A percentile compares a stretch with the other conserved stretches of the same genome.
These are phyloP conservation scores for Penicillium palitans DNA, from an alignment of 2,329 filamentous ascomycete species.

Conservation along the genomic window DNA sequence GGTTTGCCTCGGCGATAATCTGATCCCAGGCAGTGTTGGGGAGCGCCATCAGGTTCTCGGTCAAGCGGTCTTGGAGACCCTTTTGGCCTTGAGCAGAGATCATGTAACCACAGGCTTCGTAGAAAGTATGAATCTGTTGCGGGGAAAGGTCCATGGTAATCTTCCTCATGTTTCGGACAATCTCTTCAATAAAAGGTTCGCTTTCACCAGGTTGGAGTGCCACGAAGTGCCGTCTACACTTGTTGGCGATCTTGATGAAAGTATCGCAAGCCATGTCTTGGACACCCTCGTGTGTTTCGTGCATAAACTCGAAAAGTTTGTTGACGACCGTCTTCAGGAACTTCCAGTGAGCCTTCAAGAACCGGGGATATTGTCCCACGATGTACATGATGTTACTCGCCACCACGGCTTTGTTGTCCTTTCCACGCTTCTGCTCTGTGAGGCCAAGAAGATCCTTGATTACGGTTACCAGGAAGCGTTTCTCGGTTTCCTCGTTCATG, in stretches of 20 bases:
- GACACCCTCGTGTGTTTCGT: slow-evolving; percentile 97
- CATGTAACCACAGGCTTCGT: slow-evolving; percentile 99
- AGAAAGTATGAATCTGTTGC: slow-evolving; percentile 98
- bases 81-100: slow-evolving; percentile 97
- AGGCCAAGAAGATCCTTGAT: slow-evolving; percentile 97
- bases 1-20: slow-evolving; percentile 85
- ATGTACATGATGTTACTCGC: slow-evolving; percentile 99
- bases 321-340: slow-evolving; percentile 99
- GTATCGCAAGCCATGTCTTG: slow-evolving; percentile 99
- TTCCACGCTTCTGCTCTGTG: slow-evolving; percentile 98
- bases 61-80: slow-evolving; percentile 85
- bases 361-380: slow-evolving; percentile 96
- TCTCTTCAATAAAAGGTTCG: slow-evolving; percentile 98
- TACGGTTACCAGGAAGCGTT: slow-evolving; percentile 95
- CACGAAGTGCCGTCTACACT: slow-evolving; percentile 96
- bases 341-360: slow-evolving; percentile 99
- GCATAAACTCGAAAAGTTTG: slow-evolving; percentile 99
- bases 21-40: slow-evolving; percentile 94
- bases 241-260: slow-evolving; percentile 99
- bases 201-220: slow-evolving; percentile 90
- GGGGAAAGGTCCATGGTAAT: slow-evolving; percentile 94
- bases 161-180: slow-evolving; percentile 90
- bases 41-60: slow-evolving; percentile 87
- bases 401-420: slow-evolving; percentile 99
- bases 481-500: slow-evolving; percentile 99